These are phyloP conservation scores for Lignosus rhinocerotis DNA, from an alignment of 1,284 basidiomycete genomes.

Conservation along the genomic window DNA sequence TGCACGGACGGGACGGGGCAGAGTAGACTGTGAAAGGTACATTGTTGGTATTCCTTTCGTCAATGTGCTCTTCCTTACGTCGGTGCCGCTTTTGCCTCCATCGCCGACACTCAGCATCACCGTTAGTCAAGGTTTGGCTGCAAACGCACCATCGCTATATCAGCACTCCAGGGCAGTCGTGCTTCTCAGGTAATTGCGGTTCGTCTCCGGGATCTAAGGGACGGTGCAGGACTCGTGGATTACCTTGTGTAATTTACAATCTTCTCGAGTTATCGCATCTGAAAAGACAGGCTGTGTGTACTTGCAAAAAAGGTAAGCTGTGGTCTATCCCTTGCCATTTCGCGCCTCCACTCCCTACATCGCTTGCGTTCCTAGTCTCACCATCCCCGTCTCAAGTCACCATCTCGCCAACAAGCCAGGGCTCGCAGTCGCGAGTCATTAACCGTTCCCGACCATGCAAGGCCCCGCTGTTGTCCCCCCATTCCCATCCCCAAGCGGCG, in stretches of 20 bases:
- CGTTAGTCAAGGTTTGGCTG: background rate
- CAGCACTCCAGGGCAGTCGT: background rate
- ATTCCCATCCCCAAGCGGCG: slow-evolving; percentile 24
- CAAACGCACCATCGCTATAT: background rate
- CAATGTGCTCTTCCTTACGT: too few species aligned
- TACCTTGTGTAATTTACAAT: background rate
- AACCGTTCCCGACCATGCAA: slow-evolving; percentile 11
- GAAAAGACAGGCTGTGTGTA: slow-evolving; percentile 11
- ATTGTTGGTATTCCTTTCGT: background rate
- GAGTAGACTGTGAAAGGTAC: background rate
- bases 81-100: background rate
- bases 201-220: background rate
- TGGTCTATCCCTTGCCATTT: slow-evolving; percentile 5
- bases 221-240: background rate
- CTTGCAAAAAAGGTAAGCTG: slow-evolving; percentile 20
- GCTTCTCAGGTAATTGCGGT: background rate
- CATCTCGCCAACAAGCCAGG: background rate
- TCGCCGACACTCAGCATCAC: background rate
- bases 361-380: slow-evolving; percentile 6
- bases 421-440: slow-evolving; percentile 11
- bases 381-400: slow-evolving; percentile 1
- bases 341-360: background rate
- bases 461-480: slow-evolving; percentile 21
- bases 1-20: background rate
- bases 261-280: slow-evolving; percentile 14